These are phyloP conservation scores for Ustulina deusta DNA, from an alignment of 2,329 filamentous ascomycete genomes.

Conservation along the genomic window DNA sequence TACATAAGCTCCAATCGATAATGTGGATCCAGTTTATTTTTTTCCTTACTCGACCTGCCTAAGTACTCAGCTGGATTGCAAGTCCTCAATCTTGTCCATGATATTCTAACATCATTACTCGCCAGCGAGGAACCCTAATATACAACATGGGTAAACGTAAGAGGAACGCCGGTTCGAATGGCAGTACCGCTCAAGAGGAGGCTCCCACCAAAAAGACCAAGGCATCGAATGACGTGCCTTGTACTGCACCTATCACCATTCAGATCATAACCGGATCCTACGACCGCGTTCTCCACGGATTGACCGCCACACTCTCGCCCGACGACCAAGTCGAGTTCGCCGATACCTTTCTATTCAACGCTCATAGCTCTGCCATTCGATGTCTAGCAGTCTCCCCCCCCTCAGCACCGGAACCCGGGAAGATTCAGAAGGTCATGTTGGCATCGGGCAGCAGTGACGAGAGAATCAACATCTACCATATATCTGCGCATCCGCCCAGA, in stretches of 20 bases:
- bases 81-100: neutral
- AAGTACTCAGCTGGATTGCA: neutral
- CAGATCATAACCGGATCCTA: conserved; percentile 95
- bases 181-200: conserved; percentile 19
- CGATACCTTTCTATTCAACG: conserved; percentile 95
- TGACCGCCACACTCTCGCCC: conserved; percentile 77
- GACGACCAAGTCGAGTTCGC: conserved; percentile 73
- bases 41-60: conserved; percentile 19
- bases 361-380: conserved; percentile 89
- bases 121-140: conserved; percentile 7
- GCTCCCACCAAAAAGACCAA: conserved; percentile 45
- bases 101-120: conserved; percentile 24
- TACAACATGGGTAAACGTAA: conserved; percentile 63
- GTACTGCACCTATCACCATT: conserved; percentile 66
- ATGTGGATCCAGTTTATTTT: conserved; percentile 36
- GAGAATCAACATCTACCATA: conserved; percentile 91
- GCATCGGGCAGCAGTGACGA: conserved; percentile 95
- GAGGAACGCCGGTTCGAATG: conserved; percentile 54
- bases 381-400: conserved; percentile 87
- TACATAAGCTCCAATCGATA: conserved; percentile 38
- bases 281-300: conserved; percentile 89
- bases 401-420: conserved; percentile 69
- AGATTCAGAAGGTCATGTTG: conserved; percentile 85
- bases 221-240: conserved; percentile 43
- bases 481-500: conserved; percentile 77